phyloP scores from a whole-genome alignment of 2,329 filamentous ascomycete genomes.

The Pyrenochaeta sp. region DNA sequence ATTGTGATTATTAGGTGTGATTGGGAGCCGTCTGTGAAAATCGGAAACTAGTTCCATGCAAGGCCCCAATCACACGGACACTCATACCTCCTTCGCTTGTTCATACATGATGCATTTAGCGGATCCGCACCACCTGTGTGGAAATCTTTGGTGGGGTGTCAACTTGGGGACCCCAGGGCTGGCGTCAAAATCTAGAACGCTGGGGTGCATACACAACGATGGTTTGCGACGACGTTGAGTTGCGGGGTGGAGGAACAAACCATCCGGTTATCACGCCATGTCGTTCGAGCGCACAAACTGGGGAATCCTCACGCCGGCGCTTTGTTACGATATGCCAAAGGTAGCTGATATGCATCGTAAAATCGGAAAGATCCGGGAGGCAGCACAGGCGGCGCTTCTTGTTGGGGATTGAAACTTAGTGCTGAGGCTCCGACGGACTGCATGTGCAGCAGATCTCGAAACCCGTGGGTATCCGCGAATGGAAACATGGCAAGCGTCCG shows the following conservation, averaged over 20 bases:
- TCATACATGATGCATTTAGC: background rate
- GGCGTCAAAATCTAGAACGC: background rate
- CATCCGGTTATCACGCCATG: slow-evolving; percentile 25
- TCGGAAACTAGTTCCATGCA: background rate
- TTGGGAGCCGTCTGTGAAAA: background rate
- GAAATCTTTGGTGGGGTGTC: background rate
- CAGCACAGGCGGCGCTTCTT: background rate
- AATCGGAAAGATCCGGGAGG: slow-evolving; percentile 18
- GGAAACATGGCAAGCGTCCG: slow-evolving; percentile 13
- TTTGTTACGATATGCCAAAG: background rate
- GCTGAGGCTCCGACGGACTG: slow-evolving; percentile 2
- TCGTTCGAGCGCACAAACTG: slow-evolving; percentile 13
- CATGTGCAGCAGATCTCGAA: slow-evolving; percentile 6
- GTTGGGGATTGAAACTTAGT: background rate
- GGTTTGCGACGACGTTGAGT: background rate
- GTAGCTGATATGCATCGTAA: slow-evolving; percentile 2
- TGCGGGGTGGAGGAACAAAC: slow-evolving; percentile 6
- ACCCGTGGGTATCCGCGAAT: slow-evolving; percentile 12
- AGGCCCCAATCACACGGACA: background rate
- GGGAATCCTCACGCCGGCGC: background rate
- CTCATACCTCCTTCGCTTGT: background rate
- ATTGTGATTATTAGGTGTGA: background rate
- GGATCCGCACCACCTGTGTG: background rate
- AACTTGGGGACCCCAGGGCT: background rate
- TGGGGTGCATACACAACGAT: slow-evolving; percentile 2